Percentiles rank a stretch among this genome's conserved stretches.
phyloP scores from a whole-genome alignment of 2,329 filamentous ascomycete species.

The Corniculantispora saksenae region DNA sequence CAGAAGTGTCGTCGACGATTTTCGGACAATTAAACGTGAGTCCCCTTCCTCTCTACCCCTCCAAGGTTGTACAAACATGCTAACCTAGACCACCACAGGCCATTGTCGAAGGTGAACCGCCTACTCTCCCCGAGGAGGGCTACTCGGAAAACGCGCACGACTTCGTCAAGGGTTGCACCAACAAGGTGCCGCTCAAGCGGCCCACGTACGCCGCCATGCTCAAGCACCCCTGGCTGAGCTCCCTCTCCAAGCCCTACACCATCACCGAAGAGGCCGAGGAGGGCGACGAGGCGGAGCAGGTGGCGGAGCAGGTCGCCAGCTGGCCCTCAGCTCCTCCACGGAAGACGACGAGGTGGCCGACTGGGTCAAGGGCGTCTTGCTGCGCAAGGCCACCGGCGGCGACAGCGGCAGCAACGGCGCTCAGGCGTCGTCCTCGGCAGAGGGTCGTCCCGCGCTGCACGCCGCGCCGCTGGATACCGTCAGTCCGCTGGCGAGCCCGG shows the following conservation, averaged over 20 bases:
- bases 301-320: slow-evolving; percentile 45
- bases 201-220: slow-evolving; percentile 92
- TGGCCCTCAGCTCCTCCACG: slow-evolving; percentile 42
- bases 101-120: slow-evolving; percentile 96
- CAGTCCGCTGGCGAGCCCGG: slow-evolving; percentile 50
- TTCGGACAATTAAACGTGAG: slow-evolving; percentile 95
- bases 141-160: slow-evolving; percentile 80
- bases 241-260: slow-evolving; percentile 73
- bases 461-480: slow-evolving; percentile 80
- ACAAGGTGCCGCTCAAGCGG: slow-evolving; percentile 89
- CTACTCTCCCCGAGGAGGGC: slow-evolving; percentile 74
- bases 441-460: slow-evolving; percentile 78
- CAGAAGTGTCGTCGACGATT: slow-evolving; percentile 96
- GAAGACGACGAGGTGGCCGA: slow-evolving; percentile 80
- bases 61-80: not conserved
- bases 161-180: slow-evolving; percentile 86
- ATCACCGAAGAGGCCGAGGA: slow-evolving; percentile 72
- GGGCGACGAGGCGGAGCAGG: slow-evolving; percentile 46
- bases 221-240: slow-evolving; percentile 82
- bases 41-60: slow-evolving; percentile 28
- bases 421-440: slow-evolving; percentile 35
- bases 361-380: slow-evolving; percentile 78
- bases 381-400: slow-evolving; percentile 32
- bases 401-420: slow-evolving; percentile 39
- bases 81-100: slow-evolving; percentile 59